Percentiles rank a stretch among this genome's conserved stretches.
These are phyloP conservation scores for Beauveria pseudobassiana DNA, from an alignment of 2,329 filamentous ascomycete genomes.

Conservation along the genomic window DNA sequence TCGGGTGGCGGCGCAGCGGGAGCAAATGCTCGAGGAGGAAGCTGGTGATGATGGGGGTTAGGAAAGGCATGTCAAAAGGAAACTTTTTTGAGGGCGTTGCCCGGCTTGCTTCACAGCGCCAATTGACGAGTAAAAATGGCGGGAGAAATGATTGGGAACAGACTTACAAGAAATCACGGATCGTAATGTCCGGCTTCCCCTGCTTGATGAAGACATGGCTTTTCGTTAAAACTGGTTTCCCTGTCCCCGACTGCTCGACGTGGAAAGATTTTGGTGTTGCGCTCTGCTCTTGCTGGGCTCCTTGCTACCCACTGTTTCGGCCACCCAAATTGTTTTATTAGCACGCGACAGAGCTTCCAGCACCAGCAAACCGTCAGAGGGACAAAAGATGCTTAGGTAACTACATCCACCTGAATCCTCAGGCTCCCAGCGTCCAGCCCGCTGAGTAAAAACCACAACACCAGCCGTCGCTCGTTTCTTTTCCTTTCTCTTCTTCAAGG, in stretches of 20 bases:
- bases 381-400: not conserved
- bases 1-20: slow-evolving; percentile 29
- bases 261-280: slow-evolving; percentile 5
- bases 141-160: not conserved
- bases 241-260: not conserved
- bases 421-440: slow-evolving; percentile 14
- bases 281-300: not conserved
- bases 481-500: slow-evolving; percentile 43
- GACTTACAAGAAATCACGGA: slow-evolving; percentile 43
- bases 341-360: slow-evolving; percentile 5
- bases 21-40: slow-evolving; percentile 26
- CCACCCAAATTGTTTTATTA: not conserved
- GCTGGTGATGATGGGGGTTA: slow-evolving; percentile 14
- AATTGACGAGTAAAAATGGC: not conserved
- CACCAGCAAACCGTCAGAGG: not conserved
- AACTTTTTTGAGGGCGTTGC: too few species aligned
- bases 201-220: slow-evolving; percentile 11
- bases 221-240: not conserved
- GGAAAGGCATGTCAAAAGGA: not conserved
- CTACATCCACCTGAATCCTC: slow-evolving; percentile 14
- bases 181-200: slow-evolving; percentile 35
- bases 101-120: not conserved
- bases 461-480: slow-evolving; percentile 19
- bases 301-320: not conserved
- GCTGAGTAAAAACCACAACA: slow-evolving; percentile 19